Conservation (phyloP, 2,329 filamentous ascomycete species). For the Thielaviopsis populi region DNA sequence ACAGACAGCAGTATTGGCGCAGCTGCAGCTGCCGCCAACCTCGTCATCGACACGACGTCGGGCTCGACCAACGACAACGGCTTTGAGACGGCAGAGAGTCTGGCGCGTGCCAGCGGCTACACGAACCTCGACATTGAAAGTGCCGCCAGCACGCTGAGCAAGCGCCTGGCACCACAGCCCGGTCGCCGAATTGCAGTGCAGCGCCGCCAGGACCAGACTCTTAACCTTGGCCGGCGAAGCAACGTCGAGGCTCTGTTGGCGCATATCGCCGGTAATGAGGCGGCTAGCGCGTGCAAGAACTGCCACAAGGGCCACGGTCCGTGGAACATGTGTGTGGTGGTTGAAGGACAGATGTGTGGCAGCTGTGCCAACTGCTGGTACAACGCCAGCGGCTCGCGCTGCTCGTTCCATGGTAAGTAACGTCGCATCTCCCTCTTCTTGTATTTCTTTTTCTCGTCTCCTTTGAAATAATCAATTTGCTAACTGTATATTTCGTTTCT, state of each 20-base stretch:
- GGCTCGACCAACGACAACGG: slow-evolving; percentile 5
- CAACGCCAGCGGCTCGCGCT: slow-evolving; percentile 44
- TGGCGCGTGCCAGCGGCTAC: slow-evolving; percentile 36
- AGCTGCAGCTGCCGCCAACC: slow-evolving; percentile 12
- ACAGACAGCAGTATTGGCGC: slow-evolving; percentile 14
- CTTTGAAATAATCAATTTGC: not conserved
- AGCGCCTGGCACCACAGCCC: slow-evolving; percentile 34
- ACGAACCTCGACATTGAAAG: slow-evolving; percentile 31
- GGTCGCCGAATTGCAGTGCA: slow-evolving; percentile 37
- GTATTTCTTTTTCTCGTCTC: not conserved
- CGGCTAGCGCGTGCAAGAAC: slow-evolving; percentile 39
- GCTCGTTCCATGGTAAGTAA: slow-evolving; percentile 43
- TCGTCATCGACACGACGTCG: slow-evolving; percentile 10
- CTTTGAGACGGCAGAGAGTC: slow-evolving; percentile 29
- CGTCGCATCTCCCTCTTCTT: not conserved
- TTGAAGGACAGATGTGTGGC: slow-evolving; percentile 44
- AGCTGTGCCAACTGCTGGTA: slow-evolving; percentile 51
- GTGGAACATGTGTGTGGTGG: slow-evolving; percentile 44
- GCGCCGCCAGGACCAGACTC: slow-evolving; percentile 37
- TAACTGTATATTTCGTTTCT: not conserved
- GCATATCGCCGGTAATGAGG: slow-evolving; percentile 38
- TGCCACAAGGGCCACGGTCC: slow-evolving; percentile 46
- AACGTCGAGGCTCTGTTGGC: slow-evolving; percentile 46
- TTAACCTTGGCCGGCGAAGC: slow-evolving; percentile 42
- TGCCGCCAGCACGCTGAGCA: slow-evolving; percentile 34